Percentiles rank a stretch among this genome's conserved stretches.
Conservation (phyloP, 2,329 filamentous ascomycete genomes). For the Colletotrichum noveboracense region DNA sequence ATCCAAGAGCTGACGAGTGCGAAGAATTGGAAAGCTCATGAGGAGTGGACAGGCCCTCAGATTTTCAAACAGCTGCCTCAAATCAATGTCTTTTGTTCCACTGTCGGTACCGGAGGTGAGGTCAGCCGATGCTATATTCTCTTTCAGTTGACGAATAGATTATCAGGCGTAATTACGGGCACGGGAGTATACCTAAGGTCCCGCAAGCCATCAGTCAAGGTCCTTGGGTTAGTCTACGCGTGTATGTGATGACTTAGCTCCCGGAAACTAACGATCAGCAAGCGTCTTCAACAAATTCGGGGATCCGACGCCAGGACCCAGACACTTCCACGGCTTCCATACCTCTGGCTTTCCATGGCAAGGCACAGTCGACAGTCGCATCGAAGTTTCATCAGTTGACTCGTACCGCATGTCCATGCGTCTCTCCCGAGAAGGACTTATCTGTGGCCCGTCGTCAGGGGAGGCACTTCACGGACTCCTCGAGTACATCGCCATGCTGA, state of each 20-base stretch:
- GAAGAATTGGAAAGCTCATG: slow-evolving; percentile 25
- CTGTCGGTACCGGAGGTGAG: slow-evolving; percentile 3
- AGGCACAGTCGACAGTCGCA: background rate
- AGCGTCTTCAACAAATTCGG: slow-evolving; percentile 8
- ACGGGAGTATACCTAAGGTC: background rate
- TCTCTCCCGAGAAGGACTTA: slow-evolving; percentile 7
- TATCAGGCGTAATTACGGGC: background rate
- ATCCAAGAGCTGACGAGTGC: background rate
- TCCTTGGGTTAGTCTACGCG: background rate
- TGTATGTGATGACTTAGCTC: background rate
- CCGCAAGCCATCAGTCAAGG: background rate
- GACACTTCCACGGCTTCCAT: background rate
- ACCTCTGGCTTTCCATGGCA: slow-evolving; percentile 9
- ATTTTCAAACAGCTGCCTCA: slow-evolving; percentile 1
- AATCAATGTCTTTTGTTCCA: slow-evolving; percentile 1
- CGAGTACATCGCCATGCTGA: background rate
- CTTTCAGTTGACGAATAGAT: background rate
- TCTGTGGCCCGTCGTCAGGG: slow-evolving; percentile 8
- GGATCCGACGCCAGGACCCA: slow-evolving; percentile 1
- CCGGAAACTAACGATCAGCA: fast-evolving
- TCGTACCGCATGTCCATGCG: slow-evolving; percentile 15
- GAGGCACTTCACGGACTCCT: slow-evolving; percentile 4
- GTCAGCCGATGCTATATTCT: fast-evolving
- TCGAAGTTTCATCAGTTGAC: background rate
- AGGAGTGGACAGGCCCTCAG: slow-evolving; percentile 23